Conservation (phyloP, 2,329 filamentous ascomycete genomes). For the Pseudogymnoascus sp. region DNA sequence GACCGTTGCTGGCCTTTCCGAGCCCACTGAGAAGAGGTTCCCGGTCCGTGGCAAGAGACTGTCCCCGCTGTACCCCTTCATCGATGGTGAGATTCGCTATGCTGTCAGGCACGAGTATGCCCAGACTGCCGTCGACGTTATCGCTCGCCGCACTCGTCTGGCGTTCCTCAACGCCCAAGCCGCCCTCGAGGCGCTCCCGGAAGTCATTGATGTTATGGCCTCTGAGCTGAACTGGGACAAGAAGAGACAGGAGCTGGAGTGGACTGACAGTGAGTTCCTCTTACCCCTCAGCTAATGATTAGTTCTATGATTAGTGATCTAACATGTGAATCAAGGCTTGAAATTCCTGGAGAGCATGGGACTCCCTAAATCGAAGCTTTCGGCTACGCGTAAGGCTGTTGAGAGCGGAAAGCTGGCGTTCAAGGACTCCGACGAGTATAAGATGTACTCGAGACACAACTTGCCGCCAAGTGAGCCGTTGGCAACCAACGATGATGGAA, state of each 20-base stretch:
- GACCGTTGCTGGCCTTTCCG: conserved; percentile 72
- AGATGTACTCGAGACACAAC: conserved; percentile 53
- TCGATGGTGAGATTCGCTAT: conserved; percentile 82
- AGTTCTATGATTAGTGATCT: conserved; percentile 10
- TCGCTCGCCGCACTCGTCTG: conserved; percentile 71
- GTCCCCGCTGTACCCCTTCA: conserved; percentile 70
- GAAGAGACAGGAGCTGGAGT: conserved; percentile 65
- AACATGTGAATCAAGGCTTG: conserved; percentile 36
- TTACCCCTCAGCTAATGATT: conserved; percentile 5
- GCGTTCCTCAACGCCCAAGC: conserved; percentile 86
- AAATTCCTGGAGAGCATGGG: conserved; percentile 57
- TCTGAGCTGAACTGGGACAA: conserved; percentile 70
- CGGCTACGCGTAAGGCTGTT: conserved; percentile 49
- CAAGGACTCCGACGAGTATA: conserved; percentile 47
- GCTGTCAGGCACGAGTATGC: conserved; percentile 80
- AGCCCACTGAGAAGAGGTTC: conserved; percentile 66
- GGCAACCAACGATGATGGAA: background rate
- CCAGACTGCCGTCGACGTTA: conserved; percentile 75
- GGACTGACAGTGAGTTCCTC: conserved; percentile 48
- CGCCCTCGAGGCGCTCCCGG: conserved; percentile 70
- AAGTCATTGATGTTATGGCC: conserved; percentile 76
- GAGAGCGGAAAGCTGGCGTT: conserved; percentile 52
- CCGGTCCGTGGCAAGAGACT: conserved; percentile 73
- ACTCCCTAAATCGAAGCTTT: conserved; percentile 50
- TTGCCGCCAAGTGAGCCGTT: conserved; percentile 36